Evolutionary conservation across 2,329 filamentous ascomycete species (phyloP).

Genomic region (Paecilomyces niveus): DNA sequence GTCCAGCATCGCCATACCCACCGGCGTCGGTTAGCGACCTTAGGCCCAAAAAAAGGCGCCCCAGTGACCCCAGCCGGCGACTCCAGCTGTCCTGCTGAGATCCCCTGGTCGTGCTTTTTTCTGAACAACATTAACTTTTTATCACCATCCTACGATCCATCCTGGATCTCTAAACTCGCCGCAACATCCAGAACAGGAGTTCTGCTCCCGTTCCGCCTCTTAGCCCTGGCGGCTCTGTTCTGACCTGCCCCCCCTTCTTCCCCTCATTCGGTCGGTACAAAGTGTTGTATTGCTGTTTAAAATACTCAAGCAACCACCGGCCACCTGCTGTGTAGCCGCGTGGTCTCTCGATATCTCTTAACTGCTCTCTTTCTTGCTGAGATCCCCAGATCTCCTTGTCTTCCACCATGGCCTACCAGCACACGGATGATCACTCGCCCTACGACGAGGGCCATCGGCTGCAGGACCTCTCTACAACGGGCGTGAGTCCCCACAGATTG

Average conservation of each 20-base stretch:
- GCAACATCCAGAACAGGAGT: neutral
- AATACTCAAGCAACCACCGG: neutral
- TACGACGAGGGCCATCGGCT: conserved; percentile 58
- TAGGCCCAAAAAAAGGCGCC: neutral
- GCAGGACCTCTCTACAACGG: conserved; percentile 57
- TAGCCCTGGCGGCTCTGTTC: neutral
- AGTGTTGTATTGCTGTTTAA: neutral
- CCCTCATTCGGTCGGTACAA: neutral
- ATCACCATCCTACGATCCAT: neutral
- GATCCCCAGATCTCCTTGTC: neutral
- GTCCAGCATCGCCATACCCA: neutral
- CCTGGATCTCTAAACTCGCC: neutral
- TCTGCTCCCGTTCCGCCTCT: neutral
- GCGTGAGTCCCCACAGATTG: conserved; percentile 43
- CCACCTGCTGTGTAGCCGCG: neutral
- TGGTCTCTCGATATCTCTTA: neutral
- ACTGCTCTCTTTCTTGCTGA: neutral
- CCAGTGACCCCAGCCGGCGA: neutral
- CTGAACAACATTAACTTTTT: neutral
- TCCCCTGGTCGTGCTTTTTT: neutral
- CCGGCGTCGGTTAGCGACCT: neutral
- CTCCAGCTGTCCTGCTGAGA: neutral
- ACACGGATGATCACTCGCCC: conserved; percentile 41
- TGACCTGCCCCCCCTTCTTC: neutral
- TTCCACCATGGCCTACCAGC: conserved; percentile 57